Evolutionary conservation across 495 filamentous ascomycete species (phyloP).

Genomic region (Aspergillus hancockii): DNA sequence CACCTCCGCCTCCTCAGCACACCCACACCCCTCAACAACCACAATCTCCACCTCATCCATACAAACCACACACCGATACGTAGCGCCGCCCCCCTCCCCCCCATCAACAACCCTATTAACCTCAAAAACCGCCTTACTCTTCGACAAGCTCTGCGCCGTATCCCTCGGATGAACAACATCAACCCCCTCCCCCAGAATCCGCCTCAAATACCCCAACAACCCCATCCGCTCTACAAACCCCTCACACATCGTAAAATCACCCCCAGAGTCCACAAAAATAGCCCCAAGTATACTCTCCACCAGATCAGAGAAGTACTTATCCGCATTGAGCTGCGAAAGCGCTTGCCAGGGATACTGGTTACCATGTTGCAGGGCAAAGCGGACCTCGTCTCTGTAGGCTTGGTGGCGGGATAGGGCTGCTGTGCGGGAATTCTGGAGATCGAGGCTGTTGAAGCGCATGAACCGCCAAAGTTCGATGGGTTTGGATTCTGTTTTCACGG

Average conservation of each 20-base stretch:
- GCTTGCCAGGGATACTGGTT: constrained; percentile 71
- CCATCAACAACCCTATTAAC: constrained; percentile 13
- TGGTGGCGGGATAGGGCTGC: constrained; percentile 49
- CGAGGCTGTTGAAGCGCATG: constrained; percentile 58
- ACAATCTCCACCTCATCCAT: constrained; percentile 10
- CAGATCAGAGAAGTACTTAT: constrained; percentile 86
- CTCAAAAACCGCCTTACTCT: constrained; percentile 23
- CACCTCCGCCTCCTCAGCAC: constrained; percentile 32
- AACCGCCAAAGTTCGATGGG: constrained; percentile 59
- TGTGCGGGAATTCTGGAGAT: constrained; percentile 48
- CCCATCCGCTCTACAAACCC: constrained; percentile 63
- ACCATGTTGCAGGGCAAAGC: constrained; percentile 45
- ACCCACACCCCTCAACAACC: constrained; percentile 20
- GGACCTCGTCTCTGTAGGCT: constrained; percentile 50
- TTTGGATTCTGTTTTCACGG: constrained; percentile 8
- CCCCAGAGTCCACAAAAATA: constrained; percentile 76
- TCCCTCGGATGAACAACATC: constrained; percentile 76
- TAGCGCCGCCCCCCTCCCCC: neutral
- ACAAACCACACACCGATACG: constrained; percentile 12
- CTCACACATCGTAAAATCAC: constrained; percentile 56
- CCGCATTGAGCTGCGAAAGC: constrained; percentile 63
- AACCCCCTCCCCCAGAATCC: constrained; percentile 60
- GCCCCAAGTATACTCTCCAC: constrained; percentile 82
- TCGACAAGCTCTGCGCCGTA: constrained; percentile 60
- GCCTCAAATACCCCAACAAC: constrained; percentile 60